Evolutionary conservation across 169 alveolate genomes (phyloP), one percentile per base, ranked within the genome.

Genomic region (Babesia caballi): DNA sequence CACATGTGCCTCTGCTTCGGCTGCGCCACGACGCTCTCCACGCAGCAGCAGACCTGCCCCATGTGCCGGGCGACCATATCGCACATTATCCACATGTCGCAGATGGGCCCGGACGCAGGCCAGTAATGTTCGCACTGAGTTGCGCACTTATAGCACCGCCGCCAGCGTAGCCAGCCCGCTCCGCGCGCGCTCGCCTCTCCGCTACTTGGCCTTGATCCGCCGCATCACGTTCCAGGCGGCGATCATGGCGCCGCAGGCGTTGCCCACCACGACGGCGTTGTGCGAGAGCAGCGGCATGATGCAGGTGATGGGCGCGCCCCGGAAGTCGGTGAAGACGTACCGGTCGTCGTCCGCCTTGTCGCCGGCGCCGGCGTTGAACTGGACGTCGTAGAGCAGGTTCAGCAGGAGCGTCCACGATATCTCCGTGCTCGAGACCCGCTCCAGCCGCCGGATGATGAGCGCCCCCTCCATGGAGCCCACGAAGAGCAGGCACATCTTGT

Each of bases 401-500:
- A 71, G 49, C 40, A 71, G 41, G 5, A 73, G 84, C 23, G 84
- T 30, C 67, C 77, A 63, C 23, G 86, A 25, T 19, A 77, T 36
- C 17, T 65, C 65, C 14, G 35, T 32, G 71, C 27, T 61, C 23
- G 61, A 25, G 23, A 19, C 17, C 30, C 82, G 32, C 51, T 54
- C 71, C 15, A 81, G 38, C 50, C 46, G 60, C 30, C 82, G 49
- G 28, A 72, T 35, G 30, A 69, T 35, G 35, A 81, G 63, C 19
- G 88, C 71, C 2, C 88, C 88, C 30, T 81, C 88, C 88, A 81
- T 81, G 25, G 74, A 42, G 47, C 84, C 88, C 4, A 81, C 41
- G 46, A 67, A 69, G 15, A 81, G 81, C 5, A 81, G 40, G 70
- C 88, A 60, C 70, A 44, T 56, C 35, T 56, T 67, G 30, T 56